Evolutionary conservation across 1,284 basidiomycete genomes (phyloP).

Genomic region (Sporisorium exsertum): DNA sequence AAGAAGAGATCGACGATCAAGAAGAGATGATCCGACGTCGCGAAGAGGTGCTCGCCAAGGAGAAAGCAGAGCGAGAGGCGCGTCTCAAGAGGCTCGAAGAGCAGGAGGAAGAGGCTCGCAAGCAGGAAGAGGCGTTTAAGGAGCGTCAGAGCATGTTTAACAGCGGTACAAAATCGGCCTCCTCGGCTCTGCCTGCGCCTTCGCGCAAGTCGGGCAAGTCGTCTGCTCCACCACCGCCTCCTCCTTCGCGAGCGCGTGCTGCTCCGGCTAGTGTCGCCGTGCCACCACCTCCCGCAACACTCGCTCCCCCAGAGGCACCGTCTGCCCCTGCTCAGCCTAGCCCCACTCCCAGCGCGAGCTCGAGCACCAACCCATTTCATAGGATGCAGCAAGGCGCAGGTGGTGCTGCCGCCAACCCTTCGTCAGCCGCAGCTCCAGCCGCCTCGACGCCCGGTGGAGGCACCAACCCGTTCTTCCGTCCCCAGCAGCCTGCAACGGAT

Average conservation of each 20-base stretch:
- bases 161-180: constrained; percentile 33
- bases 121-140: constrained; percentile 63
- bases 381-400: constrained; percentile 57
- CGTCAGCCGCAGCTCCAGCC: constrained; percentile 24
- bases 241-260: constrained; percentile 45
- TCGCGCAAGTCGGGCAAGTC: constrained; percentile 45
- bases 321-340: constrained; percentile 35
- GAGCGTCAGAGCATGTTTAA: constrained; percentile 57
- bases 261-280: constrained; percentile 38
- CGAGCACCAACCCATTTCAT: constrained; percentile 64
- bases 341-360: constrained; percentile 30
- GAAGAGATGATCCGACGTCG: constrained; percentile 63
- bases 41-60: constrained; percentile 63
- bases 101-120: constrained; percentile 61
- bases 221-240: constrained; percentile 44
- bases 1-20: constrained; percentile 56
- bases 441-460: constrained; percentile 32
- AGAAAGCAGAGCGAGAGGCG: constrained; percentile 61
- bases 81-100: constrained; percentile 60
- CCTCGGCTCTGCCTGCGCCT: constrained; percentile 56
- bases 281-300: constrained; percentile 27
- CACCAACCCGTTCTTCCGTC: constrained; percentile 65
- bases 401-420: constrained; percentile 25
- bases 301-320: constrained; percentile 21
- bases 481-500: constrained; percentile 32